Evolutionary conservation across 139 green algal genomes (phyloP), one percentile per base, ranked within the genome.

Genomic region (Trebouxia sp.): DNA sequence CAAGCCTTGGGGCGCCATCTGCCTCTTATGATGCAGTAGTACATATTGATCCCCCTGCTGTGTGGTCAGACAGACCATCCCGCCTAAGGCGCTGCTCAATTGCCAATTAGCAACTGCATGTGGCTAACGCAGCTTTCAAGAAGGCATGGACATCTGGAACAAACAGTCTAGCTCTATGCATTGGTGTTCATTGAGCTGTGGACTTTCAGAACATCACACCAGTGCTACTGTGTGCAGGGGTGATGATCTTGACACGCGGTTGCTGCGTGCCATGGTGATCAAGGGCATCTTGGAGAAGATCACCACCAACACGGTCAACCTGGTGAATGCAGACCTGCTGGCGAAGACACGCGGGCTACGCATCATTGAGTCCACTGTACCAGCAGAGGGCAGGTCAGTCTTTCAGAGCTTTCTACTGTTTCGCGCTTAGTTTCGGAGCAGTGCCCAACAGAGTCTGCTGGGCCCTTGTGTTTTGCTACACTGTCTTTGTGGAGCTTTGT

Each of bases 251-350:
- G 72, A 79, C 37, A 79, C 72, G 0, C 89, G 96, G 8, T 90
- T 99, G 86, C 92, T 99, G 86, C 89, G 96, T 37, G 96, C 96
- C 78, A 98, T 94, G 87, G 92, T 98, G 9, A 90, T 98, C 85
- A 97, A 97, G 88, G 93, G 92, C 55, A 90, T 96, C 53, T 83
- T 97, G 62, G 91, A 97, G 88, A 76, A 87, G 43, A 88, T 86
- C 80, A 92, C 89, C 47, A 91, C 83, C 55, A 79, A 78, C 47
- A 89, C 82, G 20, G 91, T 98, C 62, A 98, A 98, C 90, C 88
- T 98, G 69, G 95, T 99, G 15, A 99, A 99, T 81, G 96, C 96
- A 4, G 96, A 99, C 90, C 90, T 98, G 77, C 85, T 98, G 72
- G 93, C 96, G 66, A 92, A 96, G 87, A 92, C 94, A 66, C 80